Conservation (phyloP, 768 basidiomycete genomes). For the Tricholoma hemisulphureum region DNA sequence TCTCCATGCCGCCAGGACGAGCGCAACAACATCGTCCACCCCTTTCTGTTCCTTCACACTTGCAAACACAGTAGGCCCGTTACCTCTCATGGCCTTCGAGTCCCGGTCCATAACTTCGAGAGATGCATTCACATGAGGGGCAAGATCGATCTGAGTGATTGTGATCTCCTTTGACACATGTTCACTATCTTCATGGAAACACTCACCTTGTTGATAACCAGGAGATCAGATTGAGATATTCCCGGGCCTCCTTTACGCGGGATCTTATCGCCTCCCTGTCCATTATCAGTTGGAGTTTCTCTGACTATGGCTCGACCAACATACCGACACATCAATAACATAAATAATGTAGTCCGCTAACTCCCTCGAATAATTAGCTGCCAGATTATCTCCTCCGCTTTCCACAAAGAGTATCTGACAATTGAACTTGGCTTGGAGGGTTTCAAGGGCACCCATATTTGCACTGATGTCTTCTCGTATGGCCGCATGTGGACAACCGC, state of each 20-base stretch:
- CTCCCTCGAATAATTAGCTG: slow-evolving; percentile 95
- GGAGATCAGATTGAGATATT: slow-evolving; percentile 91
- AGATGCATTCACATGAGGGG: slow-evolving; percentile 88
- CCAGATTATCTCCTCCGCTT: slow-evolving; percentile 95
- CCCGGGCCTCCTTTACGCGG: slow-evolving; percentile 98
- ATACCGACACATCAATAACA: slow-evolving; percentile 82
- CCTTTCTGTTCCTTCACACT: slow-evolving; percentile 78
- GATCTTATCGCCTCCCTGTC: slow-evolving; percentile 94
- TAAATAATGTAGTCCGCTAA: slow-evolving; percentile 97
- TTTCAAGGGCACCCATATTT: slow-evolving; percentile 94
- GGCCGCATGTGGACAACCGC: slow-evolving; percentile 96
- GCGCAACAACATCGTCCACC: slow-evolving; percentile 75
- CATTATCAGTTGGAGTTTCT: background rate
- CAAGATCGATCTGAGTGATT: slow-evolving; percentile 77
- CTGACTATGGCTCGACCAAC: slow-evolving; percentile 19
- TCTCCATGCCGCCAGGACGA: slow-evolving; percentile 89
- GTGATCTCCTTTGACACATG: background rate
- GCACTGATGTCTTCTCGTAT: slow-evolving; percentile 98
- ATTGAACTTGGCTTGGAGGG: slow-evolving; percentile 84
- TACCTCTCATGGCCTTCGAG: slow-evolving; percentile 89
- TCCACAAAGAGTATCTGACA: slow-evolving; percentile 94
- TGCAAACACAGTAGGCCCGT: slow-evolving; percentile 90
- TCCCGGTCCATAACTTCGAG: slow-evolving; percentile 94
- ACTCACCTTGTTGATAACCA: slow-evolving; percentile 90
- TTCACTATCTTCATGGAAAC: background rate